These are phyloP conservation scores for Mycena galericulata DNA, from an alignment of 768 basidiomycete species.

Conservation along the genomic window DNA sequence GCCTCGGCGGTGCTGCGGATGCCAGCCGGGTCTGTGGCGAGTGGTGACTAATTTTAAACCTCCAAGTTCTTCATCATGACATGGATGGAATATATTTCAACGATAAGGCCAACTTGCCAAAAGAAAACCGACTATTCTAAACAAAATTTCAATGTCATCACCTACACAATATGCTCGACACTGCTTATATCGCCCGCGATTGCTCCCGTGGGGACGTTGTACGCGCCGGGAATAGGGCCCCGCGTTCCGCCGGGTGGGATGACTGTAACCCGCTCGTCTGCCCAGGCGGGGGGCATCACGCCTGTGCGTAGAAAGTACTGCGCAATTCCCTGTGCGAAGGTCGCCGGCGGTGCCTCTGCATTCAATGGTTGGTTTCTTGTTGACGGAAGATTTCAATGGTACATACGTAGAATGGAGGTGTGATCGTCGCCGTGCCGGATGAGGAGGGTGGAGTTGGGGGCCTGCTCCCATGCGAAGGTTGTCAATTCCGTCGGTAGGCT, in stretches of 20 bases:
- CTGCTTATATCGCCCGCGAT: constrained; percentile 25
- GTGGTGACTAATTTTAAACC: no score
- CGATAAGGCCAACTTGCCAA: no score
- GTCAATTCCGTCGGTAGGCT: constrained; percentile 31
- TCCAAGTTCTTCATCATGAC: no score
- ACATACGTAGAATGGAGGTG: constrained; percentile 28
- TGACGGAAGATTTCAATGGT: no score
- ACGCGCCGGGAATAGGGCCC: constrained; percentile 8
- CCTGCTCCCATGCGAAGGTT: constrained; percentile 28
- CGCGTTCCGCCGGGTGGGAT: constrained; percentile 15
- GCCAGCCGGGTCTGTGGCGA: no score
- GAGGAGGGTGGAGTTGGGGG: constrained; percentile 28
- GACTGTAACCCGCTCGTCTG: constrained; percentile 17
- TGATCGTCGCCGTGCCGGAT: constrained; percentile 36
- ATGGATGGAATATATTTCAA: no score
- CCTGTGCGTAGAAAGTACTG: constrained; percentile 22
- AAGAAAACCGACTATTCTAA: no score
- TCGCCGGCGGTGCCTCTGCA: constrained; percentile 3
- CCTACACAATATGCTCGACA: not conserved
- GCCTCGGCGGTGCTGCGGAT: no score
- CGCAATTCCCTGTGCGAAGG: not conserved
- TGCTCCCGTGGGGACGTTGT: constrained; percentile 23
- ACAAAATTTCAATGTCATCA: no score
- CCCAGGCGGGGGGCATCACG: constrained; percentile 5
- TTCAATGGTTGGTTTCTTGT: no score